phyloP scores from a whole-genome alignment of 179 eudicot genomes.

The Nepenthes alata region DNA sequence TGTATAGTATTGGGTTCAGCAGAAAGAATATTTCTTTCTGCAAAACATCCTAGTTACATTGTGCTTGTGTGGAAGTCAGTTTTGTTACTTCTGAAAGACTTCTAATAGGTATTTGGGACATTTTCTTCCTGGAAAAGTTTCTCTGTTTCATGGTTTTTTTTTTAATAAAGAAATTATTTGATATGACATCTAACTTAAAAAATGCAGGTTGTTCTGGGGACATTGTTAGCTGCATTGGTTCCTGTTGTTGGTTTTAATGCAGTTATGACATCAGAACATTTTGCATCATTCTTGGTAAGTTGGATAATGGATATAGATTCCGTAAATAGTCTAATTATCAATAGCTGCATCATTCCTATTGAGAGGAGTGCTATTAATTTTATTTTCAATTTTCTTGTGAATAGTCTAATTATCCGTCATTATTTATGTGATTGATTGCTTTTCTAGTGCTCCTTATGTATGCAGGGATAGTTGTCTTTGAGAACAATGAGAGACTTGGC shows the following conservation, averaged over 20 bases:
- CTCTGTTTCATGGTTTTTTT: not conserved
- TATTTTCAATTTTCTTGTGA: too few species aligned
- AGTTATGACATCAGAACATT: constrained; percentile 94
- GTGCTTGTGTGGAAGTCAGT: not conserved
- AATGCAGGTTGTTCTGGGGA: constrained; percentile 90
- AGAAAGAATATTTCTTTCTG: too few species aligned
- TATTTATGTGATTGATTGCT: too few species aligned
- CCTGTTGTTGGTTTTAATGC: constrained; percentile 99
- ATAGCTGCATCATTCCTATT: not conserved
- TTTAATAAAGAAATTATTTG: not conserved
- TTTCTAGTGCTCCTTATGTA: not conserved
- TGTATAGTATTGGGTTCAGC: too few species aligned
- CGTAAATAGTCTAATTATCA: too few species aligned
- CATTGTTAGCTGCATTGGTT: constrained; percentile 84
- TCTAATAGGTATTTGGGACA: not conserved
- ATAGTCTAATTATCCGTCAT: too few species aligned
- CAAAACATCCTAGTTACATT: not conserved
- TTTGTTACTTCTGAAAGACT: not conserved
- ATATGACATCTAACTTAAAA: not conserved
- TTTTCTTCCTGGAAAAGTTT: not conserved
- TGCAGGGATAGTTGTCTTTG: not conserved
- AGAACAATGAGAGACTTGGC: too few species aligned
- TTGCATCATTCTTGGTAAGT: constrained; percentile 93
- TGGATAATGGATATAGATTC: not conserved
- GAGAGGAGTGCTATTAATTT: too few species aligned